Evolutionary conservation across 2,329 filamentous ascomycete species (phyloP).

Genomic region (Lomentospora prolificans): DNA sequence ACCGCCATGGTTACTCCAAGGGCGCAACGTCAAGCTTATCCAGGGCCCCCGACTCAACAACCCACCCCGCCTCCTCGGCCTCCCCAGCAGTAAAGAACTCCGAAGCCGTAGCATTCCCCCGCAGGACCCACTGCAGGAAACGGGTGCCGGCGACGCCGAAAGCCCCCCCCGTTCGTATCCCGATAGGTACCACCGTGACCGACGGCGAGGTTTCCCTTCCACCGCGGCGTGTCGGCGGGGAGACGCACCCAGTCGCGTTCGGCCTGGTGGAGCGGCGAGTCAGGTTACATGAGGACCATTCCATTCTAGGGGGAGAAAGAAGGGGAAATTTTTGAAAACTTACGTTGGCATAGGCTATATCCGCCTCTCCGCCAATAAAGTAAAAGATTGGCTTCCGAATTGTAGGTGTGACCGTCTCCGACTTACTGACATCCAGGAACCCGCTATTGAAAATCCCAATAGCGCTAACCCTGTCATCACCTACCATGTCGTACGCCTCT

Average conservation of each 20-base stretch:
- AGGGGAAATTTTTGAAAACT: not conserved
- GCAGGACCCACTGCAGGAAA: not conserved
- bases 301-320: not conserved
- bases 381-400: not conserved
- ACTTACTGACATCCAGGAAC: not conserved
- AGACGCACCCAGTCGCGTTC: not conserved
- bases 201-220: constrained; percentile 1
- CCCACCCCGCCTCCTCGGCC: not conserved
- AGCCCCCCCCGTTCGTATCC: not conserved
- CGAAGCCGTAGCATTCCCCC: not conserved
- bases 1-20: too few species aligned
- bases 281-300: too few species aligned
- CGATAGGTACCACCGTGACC: not conserved
- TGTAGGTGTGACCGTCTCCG: not conserved
- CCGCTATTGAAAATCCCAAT: not conserved
- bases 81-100: not conserved
- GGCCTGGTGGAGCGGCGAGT: not conserved
- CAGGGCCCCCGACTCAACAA: not conserved
- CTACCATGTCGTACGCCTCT: not conserved
- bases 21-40: not conserved
- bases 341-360: constrained; percentile 3
- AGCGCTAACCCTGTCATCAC: not conserved
- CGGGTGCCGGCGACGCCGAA: not conserved
- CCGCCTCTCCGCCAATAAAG: not conserved
- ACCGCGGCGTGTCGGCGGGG: not conserved